Evolutionary conservation across 306 rosid species (phyloP).

Genomic region (Prinsepia uniflora): DNA sequence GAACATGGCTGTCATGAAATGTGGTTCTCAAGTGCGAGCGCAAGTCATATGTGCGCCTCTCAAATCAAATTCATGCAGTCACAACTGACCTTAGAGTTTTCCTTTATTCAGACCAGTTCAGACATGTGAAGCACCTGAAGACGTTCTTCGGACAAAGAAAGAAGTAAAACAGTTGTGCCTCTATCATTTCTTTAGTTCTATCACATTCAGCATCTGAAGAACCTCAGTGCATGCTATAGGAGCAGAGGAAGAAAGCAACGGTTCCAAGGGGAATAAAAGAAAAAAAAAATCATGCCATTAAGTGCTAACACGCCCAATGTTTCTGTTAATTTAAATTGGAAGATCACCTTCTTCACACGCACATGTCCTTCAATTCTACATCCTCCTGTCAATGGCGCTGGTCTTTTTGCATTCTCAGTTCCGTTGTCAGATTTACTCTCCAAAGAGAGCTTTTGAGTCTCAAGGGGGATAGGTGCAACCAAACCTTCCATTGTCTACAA

Average conservation of each 20-base stretch:
- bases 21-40: not conserved
- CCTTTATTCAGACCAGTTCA: not conserved
- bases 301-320: constrained; percentile 4
- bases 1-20: not conserved
- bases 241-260: not conserved
- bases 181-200: not conserved
- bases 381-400: constrained; percentile 89
- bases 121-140: constrained; percentile 1
- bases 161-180: not conserved
- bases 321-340: constrained; percentile 1
- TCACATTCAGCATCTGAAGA: not conserved
- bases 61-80: not conserved
- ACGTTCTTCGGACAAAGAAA: not conserved
- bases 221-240: constrained; percentile 3
- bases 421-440: constrained; percentile 54
- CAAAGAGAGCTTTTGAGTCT: constrained; percentile 50
- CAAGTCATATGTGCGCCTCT: not conserved
- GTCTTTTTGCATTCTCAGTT: constrained; percentile 57
- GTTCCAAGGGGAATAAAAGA: not conserved
- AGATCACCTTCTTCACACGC: constrained; percentile 83
- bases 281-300: not conserved
- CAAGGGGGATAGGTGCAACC: constrained; percentile 55
- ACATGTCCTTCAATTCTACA: constrained; percentile 89
- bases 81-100: not conserved
- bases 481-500: constrained; percentile 71